phyloP scores from a whole-genome alignment of 768 basidiomycete genomes.

The Podaxis sp. region DNA sequence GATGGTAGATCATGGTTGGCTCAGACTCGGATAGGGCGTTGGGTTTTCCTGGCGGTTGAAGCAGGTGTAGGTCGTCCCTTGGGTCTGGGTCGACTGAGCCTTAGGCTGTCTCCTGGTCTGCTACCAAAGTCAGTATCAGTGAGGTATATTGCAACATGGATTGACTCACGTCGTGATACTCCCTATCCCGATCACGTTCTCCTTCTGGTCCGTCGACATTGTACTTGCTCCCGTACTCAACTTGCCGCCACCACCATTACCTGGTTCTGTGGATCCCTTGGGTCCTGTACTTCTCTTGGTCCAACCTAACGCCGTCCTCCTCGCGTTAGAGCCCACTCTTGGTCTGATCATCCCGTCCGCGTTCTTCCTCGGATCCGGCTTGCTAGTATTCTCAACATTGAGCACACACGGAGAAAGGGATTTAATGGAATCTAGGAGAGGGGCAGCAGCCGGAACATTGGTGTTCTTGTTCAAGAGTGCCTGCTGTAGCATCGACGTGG shows the following conservation, averaged over 20 bases:
- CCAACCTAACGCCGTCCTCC: slow-evolving; percentile 62
- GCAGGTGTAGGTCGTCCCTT: slow-evolving; percentile 48
- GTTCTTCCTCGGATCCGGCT: slow-evolving; percentile 39
- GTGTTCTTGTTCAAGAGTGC: slow-evolving; percentile 35
- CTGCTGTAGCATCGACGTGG: slow-evolving; percentile 40
- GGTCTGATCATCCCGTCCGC: slow-evolving; percentile 41
- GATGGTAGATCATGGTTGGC: neutral
- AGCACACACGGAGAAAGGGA: slow-evolving; percentile 39
- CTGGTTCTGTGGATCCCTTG: slow-evolving; percentile 29
- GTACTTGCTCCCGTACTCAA: neutral
- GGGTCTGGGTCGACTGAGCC: slow-evolving; percentile 51
- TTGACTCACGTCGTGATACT: slow-evolving; percentile 58
- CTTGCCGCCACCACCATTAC: neutral
- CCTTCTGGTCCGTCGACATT: slow-evolving; percentile 50
- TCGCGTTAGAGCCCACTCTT: slow-evolving; percentile 52
- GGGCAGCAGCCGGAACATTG: slow-evolving; percentile 36
- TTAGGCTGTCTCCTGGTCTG: slow-evolving; percentile 48
- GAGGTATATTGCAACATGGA: neutral
- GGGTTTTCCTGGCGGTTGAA: slow-evolving; percentile 24
- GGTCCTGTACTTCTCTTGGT: slow-evolving; percentile 56
- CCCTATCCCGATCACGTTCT: slow-evolving; percentile 43
- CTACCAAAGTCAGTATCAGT: slow-evolving; percentile 8
- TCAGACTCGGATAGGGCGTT: slow-evolving; percentile 37
- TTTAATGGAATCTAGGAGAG: slow-evolving; percentile 40
- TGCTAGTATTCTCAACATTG: slow-evolving; percentile 28